Conservation (phyloP, 1,284 basidiomycete genomes). For the Trichosporon sp. region DNA sequence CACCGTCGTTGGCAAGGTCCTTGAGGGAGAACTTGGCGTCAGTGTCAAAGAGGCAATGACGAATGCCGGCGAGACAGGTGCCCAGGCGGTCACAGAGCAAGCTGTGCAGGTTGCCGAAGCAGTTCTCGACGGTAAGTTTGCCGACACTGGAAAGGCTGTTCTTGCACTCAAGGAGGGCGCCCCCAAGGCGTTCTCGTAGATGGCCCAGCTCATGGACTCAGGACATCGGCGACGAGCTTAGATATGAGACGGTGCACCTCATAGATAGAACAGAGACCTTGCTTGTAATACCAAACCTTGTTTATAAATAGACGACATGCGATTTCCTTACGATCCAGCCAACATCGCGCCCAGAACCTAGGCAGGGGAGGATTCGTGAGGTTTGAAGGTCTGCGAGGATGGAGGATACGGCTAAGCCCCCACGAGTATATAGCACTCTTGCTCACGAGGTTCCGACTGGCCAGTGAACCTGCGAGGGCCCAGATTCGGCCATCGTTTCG, state of each 20-base stretch:
- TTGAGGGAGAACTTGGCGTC: conserved; percentile 34
- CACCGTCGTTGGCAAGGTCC: conserved; percentile 25
- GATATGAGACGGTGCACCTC: not conserved
- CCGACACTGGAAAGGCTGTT: conserved; percentile 1
- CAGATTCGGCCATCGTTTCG: not conserved
- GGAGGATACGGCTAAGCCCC: too few species aligned
- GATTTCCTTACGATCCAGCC: not conserved
- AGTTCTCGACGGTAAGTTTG: conserved; percentile 19
- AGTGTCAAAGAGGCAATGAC: conserved; percentile 35
- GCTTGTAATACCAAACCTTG: not conserved
- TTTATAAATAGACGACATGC: not conserved
- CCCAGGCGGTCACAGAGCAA: conserved; percentile 35
- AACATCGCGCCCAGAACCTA: too few species aligned
- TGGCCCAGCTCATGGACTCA: not conserved
- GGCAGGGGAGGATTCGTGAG: too few species aligned
- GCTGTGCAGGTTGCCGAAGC: conserved; percentile 27
- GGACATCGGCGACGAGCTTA: not conserved
- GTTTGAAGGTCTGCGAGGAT: too few species aligned
- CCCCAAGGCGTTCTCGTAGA: not conserved
- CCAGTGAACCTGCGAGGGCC: too few species aligned
- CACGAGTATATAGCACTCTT: too few species aligned
- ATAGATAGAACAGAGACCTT: not conserved
- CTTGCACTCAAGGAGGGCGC: not conserved
- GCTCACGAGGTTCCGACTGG: too few species aligned
- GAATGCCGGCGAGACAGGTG: conserved; percentile 42